A percentile compares a stretch with the other conserved stretches of the same genome.
These are phyloP conservation scores for Hexamita inflata DNA, from an alignment of 208 protist genomes.

Conservation along the genomic window DNA sequence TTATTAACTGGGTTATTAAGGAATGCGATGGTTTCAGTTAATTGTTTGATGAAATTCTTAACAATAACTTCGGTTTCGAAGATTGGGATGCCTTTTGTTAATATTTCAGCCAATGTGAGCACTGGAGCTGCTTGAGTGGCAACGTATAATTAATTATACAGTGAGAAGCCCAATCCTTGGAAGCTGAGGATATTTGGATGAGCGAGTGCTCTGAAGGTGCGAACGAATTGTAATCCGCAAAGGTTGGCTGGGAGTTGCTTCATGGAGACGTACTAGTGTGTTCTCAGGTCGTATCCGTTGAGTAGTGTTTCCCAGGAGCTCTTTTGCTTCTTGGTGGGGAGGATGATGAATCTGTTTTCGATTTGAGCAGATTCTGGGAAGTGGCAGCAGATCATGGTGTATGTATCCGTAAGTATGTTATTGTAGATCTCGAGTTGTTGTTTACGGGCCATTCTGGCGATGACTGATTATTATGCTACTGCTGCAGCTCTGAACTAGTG, in stretches of 20 bases:
- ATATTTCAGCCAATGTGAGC: neutral
- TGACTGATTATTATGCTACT: too few relatives aligned
- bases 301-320: neutral
- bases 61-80: neutral
- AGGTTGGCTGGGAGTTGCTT: slow-evolving; percentile 9
- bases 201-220: neutral
- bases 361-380: neutral
- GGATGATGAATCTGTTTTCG: slow-evolving; percentile 3
- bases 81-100: neutral
- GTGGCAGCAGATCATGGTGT: neutral
- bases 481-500: too few relatives aligned
- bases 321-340: neutral
- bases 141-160: slow-evolving; percentile 12
- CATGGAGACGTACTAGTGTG: neutral
- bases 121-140: slow-evolving; percentile 6
- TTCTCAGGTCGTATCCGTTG: neutral
- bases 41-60: neutral
- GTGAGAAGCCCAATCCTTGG: neutral
- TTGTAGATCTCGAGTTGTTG: too few relatives aligned
- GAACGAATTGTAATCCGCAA: neutral
- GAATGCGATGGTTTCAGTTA: neutral
- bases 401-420: too few relatives aligned
- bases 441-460: too few relatives aligned
- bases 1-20: neutral
- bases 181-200: neutral